phyloP scores from a whole-genome alignment of 1,284 basidiomycete species.

The Microstroma glucosiphilum region DNA sequence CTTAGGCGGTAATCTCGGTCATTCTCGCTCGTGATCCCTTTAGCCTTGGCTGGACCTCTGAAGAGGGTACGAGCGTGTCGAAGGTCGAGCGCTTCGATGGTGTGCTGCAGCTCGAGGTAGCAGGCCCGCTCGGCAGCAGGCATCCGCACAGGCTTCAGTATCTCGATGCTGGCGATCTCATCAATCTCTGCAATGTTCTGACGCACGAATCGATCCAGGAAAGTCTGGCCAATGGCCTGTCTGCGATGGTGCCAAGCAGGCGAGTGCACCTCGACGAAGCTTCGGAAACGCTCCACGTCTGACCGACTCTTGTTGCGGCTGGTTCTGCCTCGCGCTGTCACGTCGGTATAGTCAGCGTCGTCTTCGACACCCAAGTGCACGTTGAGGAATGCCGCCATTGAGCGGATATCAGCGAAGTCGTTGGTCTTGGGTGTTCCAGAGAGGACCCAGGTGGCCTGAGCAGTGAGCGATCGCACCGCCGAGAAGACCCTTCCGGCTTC shows the following conservation, averaged over 20 bases:
- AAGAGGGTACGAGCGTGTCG: constrained; percentile 49
- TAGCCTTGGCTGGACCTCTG: constrained; percentile 21
- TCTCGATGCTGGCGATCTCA: constrained; percentile 74
- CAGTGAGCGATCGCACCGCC: constrained; percentile 69
- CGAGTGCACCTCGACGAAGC: constrained; percentile 87
- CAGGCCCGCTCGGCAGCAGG: constrained; percentile 91
- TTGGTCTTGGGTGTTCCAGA: constrained; percentile 90
- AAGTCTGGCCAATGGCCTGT: constrained; percentile 72
- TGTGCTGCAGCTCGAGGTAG: constrained; percentile 91
- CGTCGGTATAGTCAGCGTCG: constrained; percentile 66
- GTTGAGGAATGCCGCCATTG: constrained; percentile 51
- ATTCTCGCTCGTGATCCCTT: constrained; percentile 8
- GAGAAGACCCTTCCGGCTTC: constrained; percentile 64
- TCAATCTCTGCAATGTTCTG: constrained; percentile 94
- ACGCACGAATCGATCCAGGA: constrained; percentile 54
- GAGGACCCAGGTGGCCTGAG: constrained; percentile 83
- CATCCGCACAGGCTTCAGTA: constrained; percentile 65
- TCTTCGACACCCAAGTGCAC: constrained; percentile 59
- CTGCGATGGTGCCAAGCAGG: constrained; percentile 85
- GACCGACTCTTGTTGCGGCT: constrained; percentile 76
- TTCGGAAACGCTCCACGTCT: constrained; percentile 86
- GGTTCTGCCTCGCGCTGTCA: constrained; percentile 53
- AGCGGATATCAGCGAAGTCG: constrained; percentile 83
- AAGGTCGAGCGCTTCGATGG: constrained; percentile 80
- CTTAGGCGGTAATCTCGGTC: constrained; percentile 83